Percentiles rank a stretch among this genome's conserved stretches.
These are phyloP conservation scores for Dittrichia graveolens DNA, from an alignment of 129 eudicot species.

Conservation along the genomic window DNA sequence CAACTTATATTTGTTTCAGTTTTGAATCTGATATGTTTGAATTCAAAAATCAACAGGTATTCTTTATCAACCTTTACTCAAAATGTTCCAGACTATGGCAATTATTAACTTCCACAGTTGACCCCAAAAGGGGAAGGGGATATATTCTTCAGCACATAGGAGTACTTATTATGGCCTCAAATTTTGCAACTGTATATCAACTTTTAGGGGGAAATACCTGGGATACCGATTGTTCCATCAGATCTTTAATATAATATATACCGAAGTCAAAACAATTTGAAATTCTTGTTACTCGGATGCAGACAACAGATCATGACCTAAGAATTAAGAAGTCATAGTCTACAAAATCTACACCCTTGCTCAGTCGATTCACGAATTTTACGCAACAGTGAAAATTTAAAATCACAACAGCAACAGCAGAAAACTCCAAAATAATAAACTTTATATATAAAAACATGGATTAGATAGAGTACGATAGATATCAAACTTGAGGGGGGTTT, in stretches of 20 bases:
- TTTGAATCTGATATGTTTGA: not conserved
- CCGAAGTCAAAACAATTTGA: not conserved
- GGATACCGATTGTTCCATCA: not conserved
- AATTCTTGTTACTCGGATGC: not conserved
- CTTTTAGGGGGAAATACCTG: too few species aligned
- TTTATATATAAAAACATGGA: not conserved
- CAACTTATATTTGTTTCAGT: not conserved
- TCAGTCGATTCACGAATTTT: conserved; percentile 5
- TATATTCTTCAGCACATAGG: not conserved
- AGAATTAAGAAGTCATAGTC: not conserved
- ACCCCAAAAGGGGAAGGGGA: not conserved
- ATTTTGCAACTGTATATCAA: not conserved
- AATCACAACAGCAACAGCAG: conserved; percentile 9
- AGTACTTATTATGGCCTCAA: not conserved
- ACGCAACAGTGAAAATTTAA: not conserved
- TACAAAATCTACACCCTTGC: not conserved
- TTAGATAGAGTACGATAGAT: conserved; percentile 1
- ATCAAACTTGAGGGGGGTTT: conserved; percentile 1
- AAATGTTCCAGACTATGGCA: not conserved
- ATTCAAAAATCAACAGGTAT: conserved; percentile 23
- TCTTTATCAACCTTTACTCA: not conserved
- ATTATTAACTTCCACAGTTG: not conserved
- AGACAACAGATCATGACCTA: conserved; percentile 10
- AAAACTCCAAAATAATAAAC: not conserved
- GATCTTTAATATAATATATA: not conserved